A percentile compares a stretch with the other conserved stretches of the same genome.
Conservation (phyloP, 2,329 filamentous ascomycete species). For the Leptographium galeiforme region DNA sequence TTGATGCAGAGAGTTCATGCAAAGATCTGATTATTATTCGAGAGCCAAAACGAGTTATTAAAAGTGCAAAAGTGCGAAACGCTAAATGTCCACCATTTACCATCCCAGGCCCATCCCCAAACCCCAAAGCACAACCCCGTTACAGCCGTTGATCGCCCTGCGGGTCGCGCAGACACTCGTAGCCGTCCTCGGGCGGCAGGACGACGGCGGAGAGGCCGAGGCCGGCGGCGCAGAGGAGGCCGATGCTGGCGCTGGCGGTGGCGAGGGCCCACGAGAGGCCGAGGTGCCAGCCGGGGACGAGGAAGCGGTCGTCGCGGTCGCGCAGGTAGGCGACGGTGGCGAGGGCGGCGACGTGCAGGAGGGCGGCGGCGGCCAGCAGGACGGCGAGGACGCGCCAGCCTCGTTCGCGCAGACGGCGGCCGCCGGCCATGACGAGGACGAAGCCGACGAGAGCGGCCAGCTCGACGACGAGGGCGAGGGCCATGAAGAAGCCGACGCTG, state of each 20-base stretch:
- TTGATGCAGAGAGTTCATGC: no score
- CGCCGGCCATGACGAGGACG: conserved; percentile 61
- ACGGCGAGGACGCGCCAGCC: conserved; percentile 68
- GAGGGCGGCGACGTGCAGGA: conserved; percentile 65
- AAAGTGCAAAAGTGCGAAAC: no score
- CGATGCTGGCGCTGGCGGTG: conserved; percentile 39
- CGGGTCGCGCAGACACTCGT: conserved; percentile 51
- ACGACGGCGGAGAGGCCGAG: conserved; percentile 55
- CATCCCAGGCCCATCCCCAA: neutral
- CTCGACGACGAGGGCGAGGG: conserved; percentile 69
- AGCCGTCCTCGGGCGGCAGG: conserved; percentile 71
- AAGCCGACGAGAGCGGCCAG: conserved; percentile 71
- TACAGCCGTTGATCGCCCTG: neutral
- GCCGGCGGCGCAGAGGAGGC: conserved; percentile 38
- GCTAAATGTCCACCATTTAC: no score
- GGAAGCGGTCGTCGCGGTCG: conserved; percentile 73
- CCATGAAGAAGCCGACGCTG: conserved; percentile 76
- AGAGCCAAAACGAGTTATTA: no score
- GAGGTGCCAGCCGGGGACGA: conserved; percentile 64
- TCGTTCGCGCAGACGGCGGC: conserved; percentile 63
- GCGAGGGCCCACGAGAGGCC: conserved; percentile 68
- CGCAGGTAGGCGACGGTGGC: conserved; percentile 73
- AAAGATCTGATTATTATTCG: no score
- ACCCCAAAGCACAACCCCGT: neutral
- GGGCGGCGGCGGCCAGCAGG: conserved; percentile 50